A percentile compares a stretch with the other conserved stretches of the same genome.
Evolutionary conservation across 192 early-diverging fungal species (phyloP).

Genomic region (Gigaspora rosea): DNA sequence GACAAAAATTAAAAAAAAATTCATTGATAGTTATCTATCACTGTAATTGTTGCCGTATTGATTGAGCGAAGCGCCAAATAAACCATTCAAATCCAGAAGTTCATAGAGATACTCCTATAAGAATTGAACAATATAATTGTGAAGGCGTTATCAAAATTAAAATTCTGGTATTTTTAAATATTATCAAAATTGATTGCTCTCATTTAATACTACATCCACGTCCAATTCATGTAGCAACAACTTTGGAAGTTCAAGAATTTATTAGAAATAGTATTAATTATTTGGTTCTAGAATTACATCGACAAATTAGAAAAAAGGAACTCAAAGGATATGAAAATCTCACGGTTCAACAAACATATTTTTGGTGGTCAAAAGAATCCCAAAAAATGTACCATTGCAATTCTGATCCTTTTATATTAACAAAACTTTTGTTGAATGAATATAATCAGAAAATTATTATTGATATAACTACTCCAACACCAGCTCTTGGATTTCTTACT

Average conservation of each 20-base stretch:
- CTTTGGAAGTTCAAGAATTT: neutral
- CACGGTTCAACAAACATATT: conserved; percentile 3
- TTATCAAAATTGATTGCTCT: neutral
- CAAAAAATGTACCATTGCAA: neutral
- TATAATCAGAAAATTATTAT: neutral
- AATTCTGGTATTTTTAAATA: neutral
- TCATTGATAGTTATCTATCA: neutral
- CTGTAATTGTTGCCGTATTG: neutral
- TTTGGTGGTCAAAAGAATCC: conserved; percentile 5
- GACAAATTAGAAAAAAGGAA: neutral
- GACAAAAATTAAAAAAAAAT: neutral
- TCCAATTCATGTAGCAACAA: neutral
- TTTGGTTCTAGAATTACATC: neutral
- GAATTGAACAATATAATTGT: neutral
- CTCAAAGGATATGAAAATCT: conserved; percentile 8
- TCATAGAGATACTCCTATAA: neutral
- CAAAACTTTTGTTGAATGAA: neutral
- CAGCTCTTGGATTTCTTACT: conserved; percentile 17
- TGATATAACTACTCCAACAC: neutral
- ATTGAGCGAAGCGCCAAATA: neutral
- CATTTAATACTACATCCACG: neutral
- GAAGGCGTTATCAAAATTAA: neutral
- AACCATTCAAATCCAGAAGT: neutral
- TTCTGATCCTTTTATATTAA: neutral
- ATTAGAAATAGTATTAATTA: neutral